Evolutionary conservation across 768 basidiomycete species (phyloP), one percentile per base, ranked within the genome.

Genomic region (Auricularia sp.): DNA sequence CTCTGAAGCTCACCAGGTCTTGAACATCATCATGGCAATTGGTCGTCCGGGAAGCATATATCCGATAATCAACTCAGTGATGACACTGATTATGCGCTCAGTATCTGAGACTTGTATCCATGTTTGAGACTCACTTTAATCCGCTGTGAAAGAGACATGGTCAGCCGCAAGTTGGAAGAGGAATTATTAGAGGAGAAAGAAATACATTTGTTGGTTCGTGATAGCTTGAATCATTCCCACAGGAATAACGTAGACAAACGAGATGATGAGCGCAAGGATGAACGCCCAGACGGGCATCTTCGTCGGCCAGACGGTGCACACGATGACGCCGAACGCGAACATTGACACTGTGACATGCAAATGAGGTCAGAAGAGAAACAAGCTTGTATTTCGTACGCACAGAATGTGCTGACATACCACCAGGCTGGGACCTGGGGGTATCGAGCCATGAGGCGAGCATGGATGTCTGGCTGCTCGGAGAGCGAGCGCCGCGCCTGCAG

Each of bases 361-460:
- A 39, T 24, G 33, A 59, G 37, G 54, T 47, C 45, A 18, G 5
- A 18, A 21, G 18, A 18, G 11, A 13, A 10, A 18, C 16, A 6
- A 8, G 5, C 6, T 51, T 8, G 16, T 18, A 51, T 18, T 6
- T 14, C 14, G 10, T 6, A 67, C 68, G 21, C n/a, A 72, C 72
- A 34, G 75, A 92, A 90, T 62, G 93, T 80, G 47, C 80, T 71
- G 10, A 77, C 72, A 72, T 92, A 94, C 92, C 92, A 94, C 90
- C 89, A 92, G 65, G 92, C 83, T 1, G 91, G 92, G 16, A 93
- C 86, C 74, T 88, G 88, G 1, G 77, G 79, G 71, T 94, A 94
- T 61, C 76, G 75, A 10, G 81, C 77, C 92, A 94, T 94, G 42
- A 94, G 78, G 10, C 90, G 83, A n/a, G 89, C 89, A 69, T 94